Percentiles rank a stretch among this genome's conserved stretches.
Evolutionary conservation across 2,329 filamentous ascomycete genomes (phyloP).

Genomic region (Fulvia fulva): DNA sequence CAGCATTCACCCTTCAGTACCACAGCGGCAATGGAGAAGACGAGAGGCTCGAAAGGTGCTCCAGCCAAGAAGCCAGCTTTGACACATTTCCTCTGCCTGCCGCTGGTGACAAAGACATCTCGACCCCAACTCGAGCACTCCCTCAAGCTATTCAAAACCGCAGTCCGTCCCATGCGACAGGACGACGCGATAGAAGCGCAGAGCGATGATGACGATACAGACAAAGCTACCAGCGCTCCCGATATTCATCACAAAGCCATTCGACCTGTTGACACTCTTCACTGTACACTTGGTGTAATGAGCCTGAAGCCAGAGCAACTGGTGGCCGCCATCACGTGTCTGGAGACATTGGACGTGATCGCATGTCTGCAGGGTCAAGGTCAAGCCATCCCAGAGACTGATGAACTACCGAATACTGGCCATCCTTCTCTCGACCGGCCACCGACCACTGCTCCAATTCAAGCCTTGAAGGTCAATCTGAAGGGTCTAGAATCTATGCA

Average conservation of each 20-base stretch:
- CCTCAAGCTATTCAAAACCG: slow-evolving; percentile 58
- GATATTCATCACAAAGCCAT: slow-evolving; percentile 54
- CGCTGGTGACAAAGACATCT: slow-evolving; percentile 61
- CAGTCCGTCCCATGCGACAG: slow-evolving; percentile 39
- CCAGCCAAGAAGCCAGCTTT: slow-evolving; percentile 43
- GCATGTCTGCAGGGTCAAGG: slow-evolving; percentile 16
- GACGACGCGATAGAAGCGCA: not conserved
- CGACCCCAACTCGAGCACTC: slow-evolving; percentile 62
- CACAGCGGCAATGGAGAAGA: not conserved
- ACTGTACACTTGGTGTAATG: slow-evolving; percentile 86
- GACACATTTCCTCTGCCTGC: slow-evolving; percentile 74
- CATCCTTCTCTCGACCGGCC: not conserved
- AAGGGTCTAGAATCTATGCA: slow-evolving; percentile 60
- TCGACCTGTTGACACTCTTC: slow-evolving; percentile 72
- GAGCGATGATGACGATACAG: not conserved
- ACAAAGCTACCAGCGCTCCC: not conserved
- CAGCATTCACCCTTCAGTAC: not conserved
- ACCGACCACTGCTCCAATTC: not conserved
- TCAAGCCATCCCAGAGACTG: not conserved
- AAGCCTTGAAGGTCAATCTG: slow-evolving; percentile 38
- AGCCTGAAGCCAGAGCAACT: slow-evolving; percentile 57
- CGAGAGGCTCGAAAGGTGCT: slow-evolving; percentile 4
- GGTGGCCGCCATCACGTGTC: slow-evolving; percentile 42
- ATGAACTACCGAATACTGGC: not conserved
- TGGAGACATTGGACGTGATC: slow-evolving; percentile 26